A percentile compares a stretch with the other conserved stretches of the same genome.
Conservation (phyloP, 2,329 filamentous ascomycete genomes). For the Exophiala sideris region DNA sequence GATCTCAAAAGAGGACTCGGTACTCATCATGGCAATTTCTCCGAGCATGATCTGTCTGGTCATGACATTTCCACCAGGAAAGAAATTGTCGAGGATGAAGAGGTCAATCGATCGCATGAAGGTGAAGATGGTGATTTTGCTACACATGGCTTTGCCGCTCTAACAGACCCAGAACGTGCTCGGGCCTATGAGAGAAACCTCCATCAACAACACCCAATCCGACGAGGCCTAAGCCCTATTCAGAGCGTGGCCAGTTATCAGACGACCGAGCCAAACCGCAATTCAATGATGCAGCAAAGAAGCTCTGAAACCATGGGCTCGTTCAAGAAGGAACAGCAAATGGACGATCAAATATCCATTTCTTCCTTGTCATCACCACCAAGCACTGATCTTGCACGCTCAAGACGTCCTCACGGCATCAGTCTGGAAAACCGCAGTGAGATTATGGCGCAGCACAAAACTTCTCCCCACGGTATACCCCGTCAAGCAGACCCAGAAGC, state of each 20-base stretch:
- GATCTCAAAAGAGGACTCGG: slow-evolving; percentile 58
- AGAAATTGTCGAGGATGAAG: slow-evolving; percentile 47
- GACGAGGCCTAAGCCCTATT: slow-evolving; percentile 77
- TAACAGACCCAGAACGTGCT: slow-evolving; percentile 39
- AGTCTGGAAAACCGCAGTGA: slow-evolving; percentile 51
- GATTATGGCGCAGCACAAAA: slow-evolving; percentile 44
- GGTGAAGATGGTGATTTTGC: slow-evolving; percentile 34
- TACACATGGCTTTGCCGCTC: slow-evolving; percentile 23
- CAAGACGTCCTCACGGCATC: slow-evolving; percentile 51
- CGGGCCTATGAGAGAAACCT: slow-evolving; percentile 52
- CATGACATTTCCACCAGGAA: slow-evolving; percentile 35
- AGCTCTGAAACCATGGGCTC: slow-evolving; percentile 60
- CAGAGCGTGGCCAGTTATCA: slow-evolving; percentile 86
- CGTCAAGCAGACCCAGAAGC: slow-evolving; percentile 39
- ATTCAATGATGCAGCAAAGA: slow-evolving; percentile 53
- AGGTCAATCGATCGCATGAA: slow-evolving; percentile 40
- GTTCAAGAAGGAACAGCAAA: slow-evolving; percentile 43
- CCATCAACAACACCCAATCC: slow-evolving; percentile 62
- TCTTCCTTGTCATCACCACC: slow-evolving; percentile 57
- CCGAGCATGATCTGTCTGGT: slow-evolving; percentile 49
- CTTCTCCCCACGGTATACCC: slow-evolving; percentile 11
- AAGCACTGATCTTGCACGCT: slow-evolving; percentile 52
- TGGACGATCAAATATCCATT: slow-evolving; percentile 48
- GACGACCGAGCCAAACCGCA: slow-evolving; percentile 62
- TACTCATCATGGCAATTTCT: slow-evolving; percentile 61